Percentiles rank a stretch among this genome's conserved stretches.
These are phyloP conservation scores for Moniliella sp. DNA, from an alignment of 1,284 basidiomycete species.

Conservation along the genomic window DNA sequence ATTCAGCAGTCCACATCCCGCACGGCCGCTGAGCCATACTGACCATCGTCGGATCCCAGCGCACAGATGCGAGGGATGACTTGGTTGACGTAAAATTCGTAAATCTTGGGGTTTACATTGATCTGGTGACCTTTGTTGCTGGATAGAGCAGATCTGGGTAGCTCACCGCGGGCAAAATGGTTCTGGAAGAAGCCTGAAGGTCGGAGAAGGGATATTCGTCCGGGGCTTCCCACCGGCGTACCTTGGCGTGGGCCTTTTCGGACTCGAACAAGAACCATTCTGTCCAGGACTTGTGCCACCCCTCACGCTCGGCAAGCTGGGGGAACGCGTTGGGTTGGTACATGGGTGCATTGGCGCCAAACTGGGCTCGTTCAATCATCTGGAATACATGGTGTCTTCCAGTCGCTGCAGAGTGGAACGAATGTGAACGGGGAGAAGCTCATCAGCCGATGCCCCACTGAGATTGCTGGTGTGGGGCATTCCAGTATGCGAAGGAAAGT, in stretches of 20 bases:
- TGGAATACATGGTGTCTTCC: conserved; percentile 92
- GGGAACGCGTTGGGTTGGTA: conserved; percentile 61
- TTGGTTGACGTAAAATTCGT: conserved; percentile 60
- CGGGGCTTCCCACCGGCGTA: conserved; percentile 37
- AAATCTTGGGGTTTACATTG: conserved; percentile 71
- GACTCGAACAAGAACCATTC: conserved; percentile 93
- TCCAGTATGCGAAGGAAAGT: no score
- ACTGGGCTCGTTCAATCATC: conserved; percentile 79
- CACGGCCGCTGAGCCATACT: conserved; percentile 82
- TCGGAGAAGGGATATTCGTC: conserved; percentile 90
- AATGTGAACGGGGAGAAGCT: conserved; percentile 60
- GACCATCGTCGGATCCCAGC: conserved; percentile 67
- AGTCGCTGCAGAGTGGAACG: conserved; percentile 67
- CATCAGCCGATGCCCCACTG: not conserved
- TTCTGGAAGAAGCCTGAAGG: conserved; percentile 50
- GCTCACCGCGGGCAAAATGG: conserved; percentile 54
- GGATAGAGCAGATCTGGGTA: conserved; percentile 57
- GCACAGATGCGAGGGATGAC: conserved; percentile 56
- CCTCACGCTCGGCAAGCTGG: conserved; percentile 43
- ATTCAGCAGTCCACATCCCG: conserved; percentile 84
- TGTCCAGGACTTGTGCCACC: conserved; percentile 68
- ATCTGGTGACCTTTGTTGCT: conserved; percentile 43
- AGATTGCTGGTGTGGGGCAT: conserved; percentile 1
- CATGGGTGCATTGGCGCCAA: conserved; percentile 74
- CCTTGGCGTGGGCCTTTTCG: conserved; percentile 54